A percentile compares a stretch with the other conserved stretches of the same genome.
Evolutionary conservation across 78 protist species (phyloP).

Genomic region (Cyanophora paradoxa): DNA sequence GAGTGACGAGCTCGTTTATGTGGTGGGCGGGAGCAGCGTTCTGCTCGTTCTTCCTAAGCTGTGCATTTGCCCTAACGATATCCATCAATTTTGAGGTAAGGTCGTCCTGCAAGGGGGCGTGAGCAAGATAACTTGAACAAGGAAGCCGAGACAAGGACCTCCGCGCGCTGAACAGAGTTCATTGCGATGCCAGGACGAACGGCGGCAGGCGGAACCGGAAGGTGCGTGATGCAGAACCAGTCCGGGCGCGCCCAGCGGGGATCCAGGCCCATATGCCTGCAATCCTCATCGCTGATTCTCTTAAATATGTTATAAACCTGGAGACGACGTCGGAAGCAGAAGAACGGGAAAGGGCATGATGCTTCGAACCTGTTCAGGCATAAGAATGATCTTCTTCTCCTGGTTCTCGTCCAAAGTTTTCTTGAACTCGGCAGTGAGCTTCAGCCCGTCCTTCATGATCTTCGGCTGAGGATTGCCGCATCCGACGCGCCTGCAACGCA

Average conservation of each 20-base stretch:
- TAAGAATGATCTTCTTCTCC: background rate
- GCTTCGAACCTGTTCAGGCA: too few species aligned
- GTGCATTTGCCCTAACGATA: conserved; percentile 72
- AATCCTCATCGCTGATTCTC: conserved; percentile 41
- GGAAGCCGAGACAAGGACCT: conserved; percentile 34
- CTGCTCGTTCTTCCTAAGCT: conserved; percentile 41
- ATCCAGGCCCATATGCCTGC: conserved; percentile 62
- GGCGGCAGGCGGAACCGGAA: conserved; percentile 97
- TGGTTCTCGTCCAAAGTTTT: background rate
- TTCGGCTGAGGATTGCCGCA: background rate
- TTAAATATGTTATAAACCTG: too few species aligned
- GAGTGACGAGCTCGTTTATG: background rate
- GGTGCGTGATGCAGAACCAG: conserved; percentile 85
- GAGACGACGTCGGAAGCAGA: too few species aligned
- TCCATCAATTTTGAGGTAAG: conserved; percentile 80
- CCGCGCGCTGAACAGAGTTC: conserved; percentile 28
- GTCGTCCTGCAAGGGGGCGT: conserved; percentile 54
- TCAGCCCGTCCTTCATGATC: background rate
- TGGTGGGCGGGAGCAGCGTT: conserved; percentile 38
- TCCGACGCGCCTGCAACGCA: too few species aligned
- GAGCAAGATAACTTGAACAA: background rate
- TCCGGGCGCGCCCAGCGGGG: conserved; percentile 89
- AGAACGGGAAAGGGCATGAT: too few species aligned
- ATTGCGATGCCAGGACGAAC: conserved; percentile 20
- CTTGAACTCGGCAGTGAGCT: background rate